Evolutionary conservation across 805 yeast genomes (phyloP).

Genomic region (Lipomyces orientalis): DNA sequence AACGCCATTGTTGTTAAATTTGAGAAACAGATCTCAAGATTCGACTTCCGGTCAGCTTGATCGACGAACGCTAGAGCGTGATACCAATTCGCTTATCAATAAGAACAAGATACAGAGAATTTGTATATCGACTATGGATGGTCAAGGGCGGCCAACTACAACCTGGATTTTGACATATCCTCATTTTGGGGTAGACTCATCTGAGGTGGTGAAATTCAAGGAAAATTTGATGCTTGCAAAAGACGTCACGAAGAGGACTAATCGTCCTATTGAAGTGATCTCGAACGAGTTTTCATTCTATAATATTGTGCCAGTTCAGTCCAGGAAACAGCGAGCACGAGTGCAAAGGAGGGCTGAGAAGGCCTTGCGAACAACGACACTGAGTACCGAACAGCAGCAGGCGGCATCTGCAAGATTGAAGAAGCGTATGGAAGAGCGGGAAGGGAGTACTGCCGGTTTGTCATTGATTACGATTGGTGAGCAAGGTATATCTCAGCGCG

Average conservation of each 20-base stretch:
- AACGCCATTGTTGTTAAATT: constrained; percentile 47
- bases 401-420: constrained; percentile 28
- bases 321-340: neutral
- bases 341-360: constrained; percentile 32
- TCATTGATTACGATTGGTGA: constrained; percentile 3
- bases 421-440: constrained; percentile 18
- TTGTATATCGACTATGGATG: constrained; percentile 38
- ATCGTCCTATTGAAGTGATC: constrained; percentile 23
- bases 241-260: constrained; percentile 8
- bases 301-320: constrained; percentile 20
- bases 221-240: constrained; percentile 22
- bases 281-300: constrained; percentile 31
- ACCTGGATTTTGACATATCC: constrained; percentile 43
- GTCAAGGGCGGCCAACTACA: constrained; percentile 33
- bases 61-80: constrained; percentile 58
- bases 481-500: neutral
- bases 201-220: constrained; percentile 37
- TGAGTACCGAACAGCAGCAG: constrained; percentile 19
- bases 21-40: constrained; percentile 49
- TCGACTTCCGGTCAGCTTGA: constrained; percentile 54
- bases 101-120: constrained; percentile 46
- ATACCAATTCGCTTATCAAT: constrained; percentile 48
- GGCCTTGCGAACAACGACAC: constrained; percentile 17
- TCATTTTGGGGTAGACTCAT: constrained; percentile 38
- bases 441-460: constrained; percentile 1